phyloP scores from a whole-genome alignment of 257 asterid species.

The Buddleja alternifolia region DNA sequence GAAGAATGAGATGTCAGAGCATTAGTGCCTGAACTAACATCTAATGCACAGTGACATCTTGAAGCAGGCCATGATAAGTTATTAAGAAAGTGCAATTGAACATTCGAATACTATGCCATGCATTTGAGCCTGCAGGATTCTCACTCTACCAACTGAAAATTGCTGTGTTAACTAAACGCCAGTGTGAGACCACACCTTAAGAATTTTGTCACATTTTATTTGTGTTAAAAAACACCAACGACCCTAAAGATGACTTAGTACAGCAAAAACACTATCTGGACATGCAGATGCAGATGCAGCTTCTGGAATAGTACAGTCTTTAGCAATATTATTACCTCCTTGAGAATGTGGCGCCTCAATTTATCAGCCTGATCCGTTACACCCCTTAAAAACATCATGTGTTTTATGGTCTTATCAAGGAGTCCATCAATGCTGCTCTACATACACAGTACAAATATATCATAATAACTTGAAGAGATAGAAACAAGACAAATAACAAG shows the following conservation, averaged over 20 bases:
- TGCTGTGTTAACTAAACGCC: too few relatives aligned
- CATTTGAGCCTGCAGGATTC: too few relatives aligned
- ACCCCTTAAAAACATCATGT: slow-evolving; percentile 72
- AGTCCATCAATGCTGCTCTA: slow-evolving; percentile 99
- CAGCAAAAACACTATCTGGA: not conserved
- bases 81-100: too few relatives aligned
- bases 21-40: too few relatives aligned
- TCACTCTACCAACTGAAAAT: too few relatives aligned
- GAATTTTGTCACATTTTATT: too few relatives aligned
- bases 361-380: slow-evolving; percentile 76
- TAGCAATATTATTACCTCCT: slow-evolving; percentile 48
- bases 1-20: too few relatives aligned
- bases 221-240: too few relatives aligned
- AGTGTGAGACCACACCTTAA: too few relatives aligned
- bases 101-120: too few relatives aligned
- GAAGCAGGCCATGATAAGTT: too few relatives aligned
- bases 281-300: not conserved
- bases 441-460: slow-evolving; percentile 21
- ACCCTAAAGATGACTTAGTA: not conserved
- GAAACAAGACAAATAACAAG: not conserved
- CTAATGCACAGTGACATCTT: too few relatives aligned
- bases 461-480: slow-evolving; percentile 29
- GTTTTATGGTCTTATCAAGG: slow-evolving; percentile 85
- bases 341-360: slow-evolving; percentile 50
- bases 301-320: not conserved